Evolutionary conservation across 441 rosid species (phyloP).

Genomic region (Melastoma candidum): DNA sequence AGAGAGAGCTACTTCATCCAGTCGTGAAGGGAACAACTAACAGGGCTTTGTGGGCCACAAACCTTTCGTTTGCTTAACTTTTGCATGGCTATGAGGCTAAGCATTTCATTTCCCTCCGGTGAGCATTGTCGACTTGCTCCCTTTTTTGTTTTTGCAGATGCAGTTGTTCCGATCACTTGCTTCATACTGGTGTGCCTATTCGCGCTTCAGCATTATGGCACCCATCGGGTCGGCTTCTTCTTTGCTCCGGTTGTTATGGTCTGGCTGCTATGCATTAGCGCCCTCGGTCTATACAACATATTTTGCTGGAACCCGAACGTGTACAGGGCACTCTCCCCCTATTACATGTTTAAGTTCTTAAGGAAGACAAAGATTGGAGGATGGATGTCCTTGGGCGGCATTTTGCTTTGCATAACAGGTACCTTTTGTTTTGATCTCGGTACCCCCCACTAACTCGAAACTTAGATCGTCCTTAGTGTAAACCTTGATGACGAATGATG

Average conservation of each 20-base stretch:
- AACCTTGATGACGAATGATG: neutral
- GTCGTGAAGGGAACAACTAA: neutral
- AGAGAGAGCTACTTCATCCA: no score
- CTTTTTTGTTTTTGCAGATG: slow-evolving; percentile 41
- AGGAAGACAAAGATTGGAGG: slow-evolving; percentile 82
- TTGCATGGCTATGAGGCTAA: neutral
- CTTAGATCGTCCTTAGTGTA: neutral
- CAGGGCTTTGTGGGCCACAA: slow-evolving; percentile 11
- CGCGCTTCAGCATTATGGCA: slow-evolving; percentile 94
- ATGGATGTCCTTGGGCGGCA: slow-evolving; percentile 98
- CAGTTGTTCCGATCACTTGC: slow-evolving; percentile 83
- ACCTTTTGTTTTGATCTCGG: slow-evolving; percentile 3
- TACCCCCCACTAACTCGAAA: neutral
- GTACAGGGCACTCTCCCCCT: slow-evolving; percentile 86
- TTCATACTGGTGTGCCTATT: slow-evolving; percentile 88
- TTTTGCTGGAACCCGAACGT: slow-evolving; percentile 76
- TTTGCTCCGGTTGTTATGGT: slow-evolving; percentile 77
- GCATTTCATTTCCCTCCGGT: neutral
- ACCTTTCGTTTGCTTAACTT: slow-evolving; percentile 9
- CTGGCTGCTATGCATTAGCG: slow-evolving; percentile 85
- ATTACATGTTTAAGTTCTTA: slow-evolving; percentile 94
- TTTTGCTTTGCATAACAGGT: slow-evolving; percentile 94
- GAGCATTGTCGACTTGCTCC: neutral
- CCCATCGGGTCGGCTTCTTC: slow-evolving; percentile 78
- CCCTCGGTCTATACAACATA: slow-evolving; percentile 86